phyloP scores from a whole-genome alignment of 495 filamentous ascomycete species.

The Bombardia bombarda region DNA sequence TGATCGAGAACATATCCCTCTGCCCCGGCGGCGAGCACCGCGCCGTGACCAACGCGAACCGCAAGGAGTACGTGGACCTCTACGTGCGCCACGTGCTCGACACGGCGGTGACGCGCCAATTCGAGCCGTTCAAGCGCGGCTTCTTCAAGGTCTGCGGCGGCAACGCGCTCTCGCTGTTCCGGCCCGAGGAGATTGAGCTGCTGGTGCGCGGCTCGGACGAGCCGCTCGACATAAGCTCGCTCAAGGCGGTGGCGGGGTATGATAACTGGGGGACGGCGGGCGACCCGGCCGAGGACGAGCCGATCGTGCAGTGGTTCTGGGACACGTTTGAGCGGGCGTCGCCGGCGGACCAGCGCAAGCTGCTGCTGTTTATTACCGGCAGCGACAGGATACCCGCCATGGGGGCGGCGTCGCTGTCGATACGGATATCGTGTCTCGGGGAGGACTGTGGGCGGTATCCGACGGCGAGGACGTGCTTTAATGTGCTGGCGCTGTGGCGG shows the following conservation, averaged over 20 bases:
- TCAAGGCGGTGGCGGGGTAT: constrained; percentile 73
- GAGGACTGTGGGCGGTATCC: constrained; percentile 70
- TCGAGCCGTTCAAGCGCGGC: constrained; percentile 90
- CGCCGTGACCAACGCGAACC: constrained; percentile 77
- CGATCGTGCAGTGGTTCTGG: constrained; percentile 85
- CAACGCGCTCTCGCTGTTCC: constrained; percentile 81
- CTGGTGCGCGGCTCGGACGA: constrained; percentile 86
- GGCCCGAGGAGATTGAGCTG: constrained; percentile 91
- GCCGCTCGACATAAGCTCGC: constrained; percentile 64
- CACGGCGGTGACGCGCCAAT: constrained; percentile 70
- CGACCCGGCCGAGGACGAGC: constrained; percentile 47
- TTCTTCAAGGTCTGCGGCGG: constrained; percentile 92
- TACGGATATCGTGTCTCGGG: constrained; percentile 67
- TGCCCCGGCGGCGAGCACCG: constrained; percentile 66
- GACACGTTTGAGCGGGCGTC: constrained; percentile 59
- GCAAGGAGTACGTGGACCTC: constrained; percentile 80
- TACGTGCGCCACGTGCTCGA: constrained; percentile 81
- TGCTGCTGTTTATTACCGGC: constrained; percentile 86
- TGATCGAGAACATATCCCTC: constrained; percentile 56
- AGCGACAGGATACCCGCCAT: constrained; percentile 89
- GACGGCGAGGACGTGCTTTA: constrained; percentile 87
- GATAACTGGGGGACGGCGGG: constrained; percentile 58
- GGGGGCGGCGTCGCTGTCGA: constrained; percentile 74
- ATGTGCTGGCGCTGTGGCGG: constrained; percentile 68
- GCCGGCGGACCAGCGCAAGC: constrained; percentile 62